Evolutionary conservation across 176 grass and related monocot species (phyloP).

Genomic region (Eleusine coracana): DNA sequence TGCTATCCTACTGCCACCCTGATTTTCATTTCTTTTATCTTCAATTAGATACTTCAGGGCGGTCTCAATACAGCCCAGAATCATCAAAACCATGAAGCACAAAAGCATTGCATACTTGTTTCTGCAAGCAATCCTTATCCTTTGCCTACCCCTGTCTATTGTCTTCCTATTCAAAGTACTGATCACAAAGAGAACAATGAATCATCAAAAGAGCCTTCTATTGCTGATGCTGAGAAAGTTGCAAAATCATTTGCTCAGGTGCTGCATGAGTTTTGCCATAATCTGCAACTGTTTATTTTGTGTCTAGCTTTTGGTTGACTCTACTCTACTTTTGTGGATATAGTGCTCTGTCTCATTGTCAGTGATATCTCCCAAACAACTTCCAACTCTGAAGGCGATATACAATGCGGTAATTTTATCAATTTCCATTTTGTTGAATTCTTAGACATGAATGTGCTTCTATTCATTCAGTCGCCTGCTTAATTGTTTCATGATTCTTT

Average conservation of each 20-base stretch:
- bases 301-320: slow-evolving; percentile 19
- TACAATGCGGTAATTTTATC: slow-evolving; percentile 78
- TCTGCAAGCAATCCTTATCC: slow-evolving; percentile 93
- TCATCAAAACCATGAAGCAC: slow-evolving; percentile 76
- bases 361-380: slow-evolving; percentile 89
- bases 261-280: slow-evolving; percentile 25
- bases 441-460: not conserved
- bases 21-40: slow-evolving; percentile 26
- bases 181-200: slow-evolving; percentile 70
- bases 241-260: slow-evolving; percentile 90
- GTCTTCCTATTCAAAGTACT: slow-evolving; percentile 53
- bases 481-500: slow-evolving; percentile 35
- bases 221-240: slow-evolving; percentile 83
- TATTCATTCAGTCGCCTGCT: not conserved
- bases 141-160: slow-evolving; percentile 75
- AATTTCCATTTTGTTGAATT: slow-evolving; percentile 24
- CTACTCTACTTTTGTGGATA: slow-evolving; percentile 47
- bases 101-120: slow-evolving; percentile 92
- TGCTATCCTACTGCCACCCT: slow-evolving; percentile 15
- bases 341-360: slow-evolving; percentile 80
- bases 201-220: slow-evolving; percentile 49
- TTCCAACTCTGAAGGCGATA: slow-evolving; percentile 85
- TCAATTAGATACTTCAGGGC: slow-evolving; percentile 64
- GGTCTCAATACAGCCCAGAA: slow-evolving; percentile 40
- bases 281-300: slow-evolving; percentile 40